These are phyloP conservation scores for Cutaneotrichosporon spelunceum DNA, from an alignment of 1,284 basidiomycete genomes.

Conservation along the genomic window DNA sequence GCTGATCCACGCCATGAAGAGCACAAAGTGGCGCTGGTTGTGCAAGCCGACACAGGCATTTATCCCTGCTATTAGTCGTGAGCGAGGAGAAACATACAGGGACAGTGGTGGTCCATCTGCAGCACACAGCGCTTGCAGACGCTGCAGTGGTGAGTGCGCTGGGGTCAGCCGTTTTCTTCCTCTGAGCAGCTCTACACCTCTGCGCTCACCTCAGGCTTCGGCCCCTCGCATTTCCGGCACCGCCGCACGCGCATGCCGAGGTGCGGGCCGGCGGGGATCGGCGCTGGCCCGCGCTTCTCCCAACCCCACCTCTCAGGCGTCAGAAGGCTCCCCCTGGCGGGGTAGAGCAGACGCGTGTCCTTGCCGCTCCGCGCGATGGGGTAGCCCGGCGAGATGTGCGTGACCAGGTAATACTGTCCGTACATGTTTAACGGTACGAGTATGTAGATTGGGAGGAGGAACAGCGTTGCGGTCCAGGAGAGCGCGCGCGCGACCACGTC, in stretches of 20 bases:
- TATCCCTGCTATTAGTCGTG: slow-evolving; percentile 63
- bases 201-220: slow-evolving; percentile 74
- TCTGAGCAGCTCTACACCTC: not conserved
- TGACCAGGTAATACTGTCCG: slow-evolving; percentile 78
- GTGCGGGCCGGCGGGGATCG: slow-evolving; percentile 1
- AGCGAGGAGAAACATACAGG: slow-evolving; percentile 58
- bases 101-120: slow-evolving; percentile 94
- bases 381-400: slow-evolving; percentile 71
- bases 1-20: slow-evolving; percentile 81
- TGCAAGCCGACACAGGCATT: slow-evolving; percentile 94
- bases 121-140: slow-evolving; percentile 88
- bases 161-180: slow-evolving; percentile 22
- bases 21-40: slow-evolving; percentile 92
- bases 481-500: slow-evolving; percentile 62
- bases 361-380: slow-evolving; percentile 43
- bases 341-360: slow-evolving; percentile 34
- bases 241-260: slow-evolving; percentile 51
- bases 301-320: slow-evolving; percentile 37
- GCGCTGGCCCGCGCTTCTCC: not conserved
- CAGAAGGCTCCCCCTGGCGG: slow-evolving; percentile 27
- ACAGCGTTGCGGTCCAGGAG: slow-evolving; percentile 54
- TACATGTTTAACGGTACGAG: slow-evolving; percentile 75
- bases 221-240: slow-evolving; percentile 66
- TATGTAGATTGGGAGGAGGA: slow-evolving; percentile 63
- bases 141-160: slow-evolving; percentile 93